These are phyloP conservation scores for Boletus reticuloceps DNA, from an alignment of 768 basidiomycete species.

Conservation along the genomic window DNA sequence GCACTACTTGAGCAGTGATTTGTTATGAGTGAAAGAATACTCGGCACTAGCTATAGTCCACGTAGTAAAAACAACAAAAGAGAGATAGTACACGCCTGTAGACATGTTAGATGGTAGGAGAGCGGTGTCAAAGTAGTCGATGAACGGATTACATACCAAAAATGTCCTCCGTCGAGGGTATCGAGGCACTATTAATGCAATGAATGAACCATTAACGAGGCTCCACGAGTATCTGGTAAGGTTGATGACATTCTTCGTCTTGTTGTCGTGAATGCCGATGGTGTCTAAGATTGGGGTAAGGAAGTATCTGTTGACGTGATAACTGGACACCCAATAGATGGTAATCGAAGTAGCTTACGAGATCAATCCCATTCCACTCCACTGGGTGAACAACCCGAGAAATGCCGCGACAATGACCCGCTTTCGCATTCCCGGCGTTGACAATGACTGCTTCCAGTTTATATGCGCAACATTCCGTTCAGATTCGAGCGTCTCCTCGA, in stretches of 20 bases:
- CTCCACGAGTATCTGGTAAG: constrained; percentile 12
- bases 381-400: constrained; percentile 15
- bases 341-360: neutral
- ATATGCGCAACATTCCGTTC: constrained; percentile 2
- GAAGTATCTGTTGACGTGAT: constrained; percentile 4
- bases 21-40: constrained; percentile 13
- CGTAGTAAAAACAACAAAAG: constrained; percentile 10
- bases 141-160: constrained; percentile 6
- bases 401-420: constrained; percentile 11
- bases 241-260: constrained; percentile 15
- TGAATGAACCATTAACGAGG: constrained; percentile 1
- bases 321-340: neutral
- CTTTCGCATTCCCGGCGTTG: constrained; percentile 14
- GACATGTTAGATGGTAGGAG: neutral
- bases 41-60: constrained; percentile 21
- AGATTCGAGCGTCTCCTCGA: constrained; percentile 48
- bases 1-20: constrained; percentile 3
- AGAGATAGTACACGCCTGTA: constrained; percentile 14
- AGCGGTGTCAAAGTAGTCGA: neutral
- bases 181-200: constrained; percentile 5
- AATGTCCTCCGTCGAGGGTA: constrained; percentile 17
- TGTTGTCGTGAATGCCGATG: constrained; percentile 21
- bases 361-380: constrained; percentile 11
- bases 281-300: constrained; percentile 14
- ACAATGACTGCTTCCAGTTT: neutral